Evolutionary conservation across 106 monocot species (phyloP), one percentile per base, ranked within the genome.

Genomic region (Phalaenopsis equestris): DNA sequence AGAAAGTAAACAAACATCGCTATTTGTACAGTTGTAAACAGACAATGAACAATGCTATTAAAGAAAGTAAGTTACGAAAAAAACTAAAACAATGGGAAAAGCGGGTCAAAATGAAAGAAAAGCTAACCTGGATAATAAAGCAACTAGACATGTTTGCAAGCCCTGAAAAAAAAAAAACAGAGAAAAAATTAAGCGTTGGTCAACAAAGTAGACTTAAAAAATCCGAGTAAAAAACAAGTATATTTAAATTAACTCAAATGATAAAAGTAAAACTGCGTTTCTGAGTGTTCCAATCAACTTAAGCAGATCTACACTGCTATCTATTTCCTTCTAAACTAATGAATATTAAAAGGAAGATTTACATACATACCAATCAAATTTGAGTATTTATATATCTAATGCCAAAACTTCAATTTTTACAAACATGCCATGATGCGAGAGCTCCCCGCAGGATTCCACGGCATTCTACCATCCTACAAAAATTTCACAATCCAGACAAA

Each of bases 101-200:
- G 30, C 17, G 1, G 18, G n/a, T 9, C 30, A 70, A 80, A 56
- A 68, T 15, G 47, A 78, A 61, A 56, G 30, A 47, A 73, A 49
- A 42, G 24, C 85, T 70, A 78, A 90, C 88, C 82, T 64, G 65
- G 88, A 88, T 47, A 83, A 77, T 48, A 83, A 45, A 56, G 83
- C 83, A 55, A 79, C 83, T 58, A 83, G 73, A 74, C 83, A 83
- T 19, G 78, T 83, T 83, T 83, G 83, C 67, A 99, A 83, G 67
- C 94, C 98, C 98, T 98, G 89, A 80, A 90, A 55, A 47, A 76
- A 77, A 42, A 86, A 56, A 42, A 67, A n/a, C n/a, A n/a, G 23
- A 5, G 3, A 67, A 76, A 80, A 75, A 41, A 75, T 30, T 3
- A 24, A 67, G 30, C 24, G 23, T 67, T 67, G 67, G 3, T 30